Conservation (phyloP, 2,329 filamentous ascomycete species). For the Neocucurbitaria cava region DNA sequence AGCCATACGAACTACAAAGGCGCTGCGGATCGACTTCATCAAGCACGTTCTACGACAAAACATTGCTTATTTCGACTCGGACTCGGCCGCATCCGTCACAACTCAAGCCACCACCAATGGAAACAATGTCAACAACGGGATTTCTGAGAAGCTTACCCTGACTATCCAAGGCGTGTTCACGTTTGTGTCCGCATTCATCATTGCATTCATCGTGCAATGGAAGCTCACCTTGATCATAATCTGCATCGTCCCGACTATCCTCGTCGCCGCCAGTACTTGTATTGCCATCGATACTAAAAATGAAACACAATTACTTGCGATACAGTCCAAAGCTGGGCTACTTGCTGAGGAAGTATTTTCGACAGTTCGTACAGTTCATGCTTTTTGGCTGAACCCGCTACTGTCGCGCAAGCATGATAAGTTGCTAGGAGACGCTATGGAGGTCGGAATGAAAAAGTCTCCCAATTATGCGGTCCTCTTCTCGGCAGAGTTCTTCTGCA, state of each 20-base stretch:
- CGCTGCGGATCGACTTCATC: slow-evolving; percentile 67
- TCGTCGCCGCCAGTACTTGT: slow-evolving; percentile 36
- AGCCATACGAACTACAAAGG: slow-evolving; percentile 60
- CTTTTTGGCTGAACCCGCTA: slow-evolving; percentile 56
- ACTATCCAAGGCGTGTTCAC: slow-evolving; percentile 51
- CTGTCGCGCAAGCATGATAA: slow-evolving; percentile 54
- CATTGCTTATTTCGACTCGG: slow-evolving; percentile 69
- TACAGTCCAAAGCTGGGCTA: slow-evolving; percentile 54
- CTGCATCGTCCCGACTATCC: slow-evolving; percentile 56
- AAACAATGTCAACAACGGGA: slow-evolving; percentile 90
- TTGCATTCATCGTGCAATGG: slow-evolving; percentile 91
- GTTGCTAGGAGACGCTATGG: slow-evolving; percentile 51
- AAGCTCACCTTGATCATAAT: slow-evolving; percentile 82
- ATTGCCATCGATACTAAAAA: slow-evolving; percentile 46
- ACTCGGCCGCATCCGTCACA: slow-evolving; percentile 91
- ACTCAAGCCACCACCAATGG: slow-evolving; percentile 94
- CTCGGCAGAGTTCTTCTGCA: slow-evolving; percentile 52
- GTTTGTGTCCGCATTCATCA: slow-evolving; percentile 85
- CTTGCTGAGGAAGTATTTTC: slow-evolving; percentile 60
- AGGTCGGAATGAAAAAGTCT: slow-evolving; percentile 55
- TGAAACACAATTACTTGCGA: slow-evolving; percentile 46
- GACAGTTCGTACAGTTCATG: slow-evolving; percentile 57
- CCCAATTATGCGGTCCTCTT: slow-evolving; percentile 53
- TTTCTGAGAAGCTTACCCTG: slow-evolving; percentile 58
- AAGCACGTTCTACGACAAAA: slow-evolving; percentile 63